Percentiles rank a stretch among this genome's conserved stretches.
These are phyloP conservation scores for Saccharomyces hybrid DNA, from an alignment of 1,139 yeast genomes.

Conservation along the genomic window DNA sequence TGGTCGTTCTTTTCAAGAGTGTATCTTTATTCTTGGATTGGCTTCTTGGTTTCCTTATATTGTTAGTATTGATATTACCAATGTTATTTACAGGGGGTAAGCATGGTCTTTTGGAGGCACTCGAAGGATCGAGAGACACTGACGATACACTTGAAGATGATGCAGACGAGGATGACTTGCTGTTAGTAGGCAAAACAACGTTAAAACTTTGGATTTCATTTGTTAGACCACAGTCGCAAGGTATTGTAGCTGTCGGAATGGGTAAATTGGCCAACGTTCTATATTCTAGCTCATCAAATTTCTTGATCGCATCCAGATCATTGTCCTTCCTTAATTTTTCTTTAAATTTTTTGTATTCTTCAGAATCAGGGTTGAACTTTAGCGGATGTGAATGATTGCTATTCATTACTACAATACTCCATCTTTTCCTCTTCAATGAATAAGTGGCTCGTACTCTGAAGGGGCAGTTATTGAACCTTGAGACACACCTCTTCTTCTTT, in stretches of 20 bases:
- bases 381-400: constrained; percentile 41
- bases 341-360: constrained; percentile 31
- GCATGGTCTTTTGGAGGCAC: neutral
- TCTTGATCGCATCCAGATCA: constrained; percentile 29
- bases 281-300: constrained; percentile 32
- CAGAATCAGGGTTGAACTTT: constrained; percentile 29
- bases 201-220: constrained; percentile 31
- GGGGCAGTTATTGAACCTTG: constrained; percentile 46
- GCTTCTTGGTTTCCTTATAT: neutral
- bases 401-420: constrained; percentile 56
- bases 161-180: neutral
- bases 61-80: neutral
- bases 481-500: constrained; percentile 29
- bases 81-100: neutral
- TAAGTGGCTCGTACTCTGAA: constrained; percentile 63
- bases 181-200: constrained; percentile 27
- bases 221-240: constrained; percentile 34
- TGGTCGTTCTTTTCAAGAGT: neutral
- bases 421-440: constrained; percentile 45
- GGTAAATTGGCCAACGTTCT: constrained; percentile 29
- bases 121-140: neutral
- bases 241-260: constrained; percentile 25
- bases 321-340: constrained; percentile 20
- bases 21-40: neutral
- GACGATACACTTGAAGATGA: constrained; percentile 1